Evolutionary conservation across 2,329 filamentous ascomycete species (phyloP), one percentile per base, ranked within the genome.

Genomic region (Coniosporium uncinatum): DNA sequence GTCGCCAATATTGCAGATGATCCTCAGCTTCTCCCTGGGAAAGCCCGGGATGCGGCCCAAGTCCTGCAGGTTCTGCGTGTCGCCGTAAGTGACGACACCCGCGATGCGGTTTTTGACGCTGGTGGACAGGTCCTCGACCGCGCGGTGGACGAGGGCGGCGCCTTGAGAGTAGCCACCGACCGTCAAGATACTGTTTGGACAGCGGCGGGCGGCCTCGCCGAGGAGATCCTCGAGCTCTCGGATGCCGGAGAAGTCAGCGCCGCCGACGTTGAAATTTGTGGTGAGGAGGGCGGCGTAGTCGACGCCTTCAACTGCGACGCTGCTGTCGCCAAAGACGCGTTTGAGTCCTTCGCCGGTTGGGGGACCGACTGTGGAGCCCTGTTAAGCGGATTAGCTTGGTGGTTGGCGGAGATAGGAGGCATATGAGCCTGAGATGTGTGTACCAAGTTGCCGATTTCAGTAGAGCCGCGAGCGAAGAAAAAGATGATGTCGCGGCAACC

Each of bases 141-240:
- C 52, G 13, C 51, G 55, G 3, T 59, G 58, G 21, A 63, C 63
- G 24, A 66, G 50, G 13, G 63, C 63, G 4, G 59, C 54, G 31
- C 64, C 62, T 54, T 67, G 64, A 36, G 57, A 64, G 49, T 68
- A 69, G 4, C 64, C 65, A 16, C 61, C 61, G 14, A 58, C 55
- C 14, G 67, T 57, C 34, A 69, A 49, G 14, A 52, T 54, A 4
- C 61, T 59, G 42, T 52, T 42, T 5, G 62, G 62, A 46, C 65
- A 68, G 32, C 64, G 58, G 5, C 45, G 49, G 37, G 58, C 57
- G 5, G 60, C 64, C 32, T 57, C 39, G 6, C 53, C 52, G 49
- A 67, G 57, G 14, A 66, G 52, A 1, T 49, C 43, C 17, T 54
- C 50, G 43, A 61, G 60, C 40, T 61, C 54, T 5, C 46, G 42